phyloP scores from a whole-genome alignment of 768 basidiomycete genomes.

The Panellus pusillus region DNA sequence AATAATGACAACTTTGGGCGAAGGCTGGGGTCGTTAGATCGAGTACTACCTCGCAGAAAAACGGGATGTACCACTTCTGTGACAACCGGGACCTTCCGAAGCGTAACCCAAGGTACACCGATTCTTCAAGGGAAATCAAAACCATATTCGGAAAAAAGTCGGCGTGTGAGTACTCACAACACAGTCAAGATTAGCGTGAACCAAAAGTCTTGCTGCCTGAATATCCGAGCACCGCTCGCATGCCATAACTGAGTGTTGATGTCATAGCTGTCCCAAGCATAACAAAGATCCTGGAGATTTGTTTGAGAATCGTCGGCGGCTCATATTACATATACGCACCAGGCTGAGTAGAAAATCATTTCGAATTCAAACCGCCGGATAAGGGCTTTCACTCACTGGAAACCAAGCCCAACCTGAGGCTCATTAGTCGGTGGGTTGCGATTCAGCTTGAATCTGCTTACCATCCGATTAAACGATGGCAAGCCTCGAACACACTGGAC shows the following conservation, averaged over 20 bases:
- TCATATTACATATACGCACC: slow-evolving; percentile 23
- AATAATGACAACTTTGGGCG: slow-evolving; percentile 76
- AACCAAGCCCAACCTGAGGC: slow-evolving; percentile 45
- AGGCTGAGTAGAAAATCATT: slow-evolving; percentile 33
- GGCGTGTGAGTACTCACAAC: slow-evolving; percentile 50
- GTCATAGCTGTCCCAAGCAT: slow-evolving; percentile 68
- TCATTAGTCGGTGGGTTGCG: slow-evolving; percentile 4
- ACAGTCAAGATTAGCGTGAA: slow-evolving; percentile 72
- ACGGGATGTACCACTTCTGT: slow-evolving; percentile 63
- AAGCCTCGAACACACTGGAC: slow-evolving; percentile 71
- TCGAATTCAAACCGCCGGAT: not conserved
- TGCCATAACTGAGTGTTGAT: slow-evolving; percentile 56
- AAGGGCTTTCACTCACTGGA: slow-evolving; percentile 42
- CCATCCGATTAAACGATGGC: slow-evolving; percentile 85
- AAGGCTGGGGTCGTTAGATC: slow-evolving; percentile 50
- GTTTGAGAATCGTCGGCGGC: no score
- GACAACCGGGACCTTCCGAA: slow-evolving; percentile 73
- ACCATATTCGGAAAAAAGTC: slow-evolving; percentile 14
- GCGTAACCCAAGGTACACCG: slow-evolving; percentile 73
- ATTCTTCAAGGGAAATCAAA: slow-evolving; percentile 42
- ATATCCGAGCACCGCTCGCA: slow-evolving; percentile 53
- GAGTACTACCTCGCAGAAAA: not conserved
- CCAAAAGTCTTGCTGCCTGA: slow-evolving; percentile 79
- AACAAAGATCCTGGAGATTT: slow-evolving; percentile 50
- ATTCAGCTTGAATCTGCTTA: slow-evolving; percentile 25